phyloP scores from a whole-genome alignment of 306 rosid species.

The Trifolium pratense region DNA sequence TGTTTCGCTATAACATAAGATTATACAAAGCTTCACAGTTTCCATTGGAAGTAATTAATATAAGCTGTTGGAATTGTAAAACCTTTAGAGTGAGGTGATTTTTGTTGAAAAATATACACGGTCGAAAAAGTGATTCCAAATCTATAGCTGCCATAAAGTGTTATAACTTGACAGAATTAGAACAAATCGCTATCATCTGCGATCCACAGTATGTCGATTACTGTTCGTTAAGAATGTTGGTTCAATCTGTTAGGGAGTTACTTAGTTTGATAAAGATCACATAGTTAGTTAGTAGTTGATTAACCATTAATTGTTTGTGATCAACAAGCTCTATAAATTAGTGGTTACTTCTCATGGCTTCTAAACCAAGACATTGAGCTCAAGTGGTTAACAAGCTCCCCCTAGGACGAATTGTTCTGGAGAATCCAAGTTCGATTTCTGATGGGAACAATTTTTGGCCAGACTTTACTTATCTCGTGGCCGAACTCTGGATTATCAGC shows the following conservation, averaged over 20 bases:
- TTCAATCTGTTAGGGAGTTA: too few relatives aligned
- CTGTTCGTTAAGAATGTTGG: neutral
- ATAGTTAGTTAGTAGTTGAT: neutral
- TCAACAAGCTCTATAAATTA: too few relatives aligned
- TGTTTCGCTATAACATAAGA: neutral
- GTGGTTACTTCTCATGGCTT: slow-evolving; percentile 7
- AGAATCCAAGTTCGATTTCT: too few relatives aligned
- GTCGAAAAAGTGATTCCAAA: neutral
- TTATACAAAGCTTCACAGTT: slow-evolving; percentile 11
- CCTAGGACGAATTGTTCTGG: too few relatives aligned
- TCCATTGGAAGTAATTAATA: neutral
- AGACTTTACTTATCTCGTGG: too few relatives aligned
- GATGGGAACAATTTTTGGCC: too few relatives aligned
- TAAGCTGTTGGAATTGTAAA: neutral
- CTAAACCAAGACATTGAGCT: too few relatives aligned
- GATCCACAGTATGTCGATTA: neutral
- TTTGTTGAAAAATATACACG: neutral
- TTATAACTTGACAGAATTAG: neutral
- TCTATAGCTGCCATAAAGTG: neutral
- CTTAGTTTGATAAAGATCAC: neutral
- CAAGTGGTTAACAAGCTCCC: too few relatives aligned
- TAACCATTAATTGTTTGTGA: too few relatives aligned
- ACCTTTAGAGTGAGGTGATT: neutral
- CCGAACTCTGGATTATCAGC: too few relatives aligned
- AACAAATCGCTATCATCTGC: neutral